These are phyloP conservation scores for Nakazawaea ishiwadae DNA, from an alignment of 805 yeast species.

Conservation along the genomic window DNA sequence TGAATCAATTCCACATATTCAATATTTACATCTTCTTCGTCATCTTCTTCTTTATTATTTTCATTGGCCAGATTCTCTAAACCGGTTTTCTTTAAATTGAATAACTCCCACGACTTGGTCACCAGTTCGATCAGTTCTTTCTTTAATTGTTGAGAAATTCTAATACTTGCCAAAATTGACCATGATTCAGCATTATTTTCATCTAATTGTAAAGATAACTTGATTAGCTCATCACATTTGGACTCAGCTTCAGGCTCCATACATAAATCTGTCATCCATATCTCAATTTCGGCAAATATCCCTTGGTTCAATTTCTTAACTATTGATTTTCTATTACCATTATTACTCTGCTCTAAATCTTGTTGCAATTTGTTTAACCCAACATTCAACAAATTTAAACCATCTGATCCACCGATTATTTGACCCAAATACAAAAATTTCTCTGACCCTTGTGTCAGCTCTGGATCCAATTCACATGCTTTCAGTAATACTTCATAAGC, in stretches of 20 bases:
- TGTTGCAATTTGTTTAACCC: slow-evolving; percentile 55
- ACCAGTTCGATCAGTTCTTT: slow-evolving; percentile 73
- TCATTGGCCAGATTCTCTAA: slow-evolving; percentile 38
- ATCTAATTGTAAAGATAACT: slow-evolving; percentile 58
- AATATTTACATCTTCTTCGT: slow-evolving; percentile 33
- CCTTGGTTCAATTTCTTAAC: slow-evolving; percentile 69
- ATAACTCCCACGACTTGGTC: slow-evolving; percentile 66
- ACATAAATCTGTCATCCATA: slow-evolving; percentile 97
- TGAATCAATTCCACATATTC: slow-evolving; percentile 68
- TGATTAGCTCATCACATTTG: slow-evolving; percentile 69
- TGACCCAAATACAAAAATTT: slow-evolving; percentile 91
- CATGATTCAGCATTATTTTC: slow-evolving; percentile 70
- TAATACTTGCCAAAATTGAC: slow-evolving; percentile 77
- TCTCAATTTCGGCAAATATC: slow-evolving; percentile 80
- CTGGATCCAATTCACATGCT: slow-evolving; percentile 67
- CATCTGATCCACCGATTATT: slow-evolving; percentile 77
- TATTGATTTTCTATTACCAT: slow-evolving; percentile 26
- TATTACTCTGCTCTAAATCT: slow-evolving; percentile 20
- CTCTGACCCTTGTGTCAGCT: slow-evolving; percentile 64
- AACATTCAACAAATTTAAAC: slow-evolving; percentile 53
- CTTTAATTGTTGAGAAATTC: slow-evolving; percentile 78
- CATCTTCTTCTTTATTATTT: slow-evolving; percentile 14
- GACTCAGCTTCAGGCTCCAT: slow-evolving; percentile 88
- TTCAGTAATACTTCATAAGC: slow-evolving; percentile 61
- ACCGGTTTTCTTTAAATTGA: slow-evolving; percentile 42